A percentile compares a stretch with the other conserved stretches of the same genome.
phyloP scores from a whole-genome alignment of 345 rosid species.

The Erodium maritimum region DNA sequence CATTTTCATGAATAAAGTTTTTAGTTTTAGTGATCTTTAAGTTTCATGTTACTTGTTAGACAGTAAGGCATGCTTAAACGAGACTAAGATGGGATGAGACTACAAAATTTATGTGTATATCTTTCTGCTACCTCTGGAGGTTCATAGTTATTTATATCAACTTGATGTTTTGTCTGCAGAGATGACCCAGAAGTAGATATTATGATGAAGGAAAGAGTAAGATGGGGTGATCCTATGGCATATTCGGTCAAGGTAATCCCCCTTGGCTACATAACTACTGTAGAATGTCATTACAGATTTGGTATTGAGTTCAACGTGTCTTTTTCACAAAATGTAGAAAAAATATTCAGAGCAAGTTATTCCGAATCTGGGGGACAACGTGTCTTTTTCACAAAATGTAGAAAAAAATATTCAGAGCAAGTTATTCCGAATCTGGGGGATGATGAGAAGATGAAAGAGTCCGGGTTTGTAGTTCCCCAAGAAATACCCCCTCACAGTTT shows the following conservation, averaged over 20 bases:
- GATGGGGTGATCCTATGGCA: conserved; percentile 98
- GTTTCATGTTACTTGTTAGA: not conserved
- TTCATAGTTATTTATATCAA: conserved; percentile 7
- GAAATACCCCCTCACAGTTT: conserved; percentile 74
- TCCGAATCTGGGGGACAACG: conserved; percentile 14
- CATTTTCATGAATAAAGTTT: too few species aligned
- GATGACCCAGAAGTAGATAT: conserved; percentile 90
- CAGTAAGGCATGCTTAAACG: not conserved
- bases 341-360: conserved; percentile 37
- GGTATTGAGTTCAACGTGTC: not conserved
- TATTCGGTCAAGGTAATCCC: conserved; percentile 74
- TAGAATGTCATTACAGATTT: not conserved
- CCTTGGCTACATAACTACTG: not conserved
- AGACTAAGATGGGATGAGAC: not conserved
- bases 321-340: conserved; percentile 33
- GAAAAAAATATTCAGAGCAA: conserved; percentile 42
- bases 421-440: conserved; percentile 66
- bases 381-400: conserved; percentile 18
- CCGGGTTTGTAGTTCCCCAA: conserved; percentile 85
- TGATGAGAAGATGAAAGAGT: conserved; percentile 73
- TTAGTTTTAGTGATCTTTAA: not conserved
- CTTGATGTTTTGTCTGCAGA: conserved; percentile 25
- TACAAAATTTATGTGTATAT: not conserved
- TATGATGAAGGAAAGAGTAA: conserved; percentile 55
- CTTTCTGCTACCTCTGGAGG: not conserved